Evolutionary conservation across 2,329 filamentous ascomycete species (phyloP), one percentile per base, ranked within the genome.

Genomic region (Phialophora tarda): DNA sequence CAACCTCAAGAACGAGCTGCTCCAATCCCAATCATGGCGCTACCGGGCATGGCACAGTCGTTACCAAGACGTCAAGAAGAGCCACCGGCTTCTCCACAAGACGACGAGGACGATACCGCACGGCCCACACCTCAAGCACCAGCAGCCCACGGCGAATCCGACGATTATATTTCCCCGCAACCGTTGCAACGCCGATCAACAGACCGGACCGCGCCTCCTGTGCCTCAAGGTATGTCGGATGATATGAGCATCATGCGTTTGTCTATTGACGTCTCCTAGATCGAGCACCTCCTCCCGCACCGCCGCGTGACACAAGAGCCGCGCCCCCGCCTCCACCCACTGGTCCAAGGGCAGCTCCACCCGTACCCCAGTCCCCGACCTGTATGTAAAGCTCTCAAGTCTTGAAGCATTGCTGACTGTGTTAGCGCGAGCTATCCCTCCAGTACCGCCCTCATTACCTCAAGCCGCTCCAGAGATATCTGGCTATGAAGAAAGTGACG

Each of bases 21-120:
- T 60, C 81, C 81, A 8, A 76, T 83, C 12, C 83, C 85, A 26
- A 83, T 88, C 75, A 83, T 88, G 75, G 83, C 84, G 4, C 78
- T 96, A 66, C 91, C 91, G 14, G 91, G 91, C 10, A 87, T 96
- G 85, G 84, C 86, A 69, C 84, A 65, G 28, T 17, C 82, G 82
- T 66, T 79, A 64, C 80, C 81, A 60, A 73, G 83, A 63, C 85
- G 86, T 64, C 83, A 85, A 62, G 80, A 84, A 50, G 79, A 81
- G 58, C 74, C 88, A 73, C 71, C 72, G 14, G 71, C 74, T 34
- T 71, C 74, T 51, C 74, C 75, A 17, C 71, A 75, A 28, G 73
- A 74, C 50, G 75, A 78, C 58, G 75, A 76, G 32, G 69, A 73
- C 24, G 64, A 68, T 12, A 69, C 68, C 32, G 70, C 62, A 44